Evolutionary conservation across 495 filamentous ascomycete genomes (phyloP).

Genomic region (Penicillium paxilli): DNA sequence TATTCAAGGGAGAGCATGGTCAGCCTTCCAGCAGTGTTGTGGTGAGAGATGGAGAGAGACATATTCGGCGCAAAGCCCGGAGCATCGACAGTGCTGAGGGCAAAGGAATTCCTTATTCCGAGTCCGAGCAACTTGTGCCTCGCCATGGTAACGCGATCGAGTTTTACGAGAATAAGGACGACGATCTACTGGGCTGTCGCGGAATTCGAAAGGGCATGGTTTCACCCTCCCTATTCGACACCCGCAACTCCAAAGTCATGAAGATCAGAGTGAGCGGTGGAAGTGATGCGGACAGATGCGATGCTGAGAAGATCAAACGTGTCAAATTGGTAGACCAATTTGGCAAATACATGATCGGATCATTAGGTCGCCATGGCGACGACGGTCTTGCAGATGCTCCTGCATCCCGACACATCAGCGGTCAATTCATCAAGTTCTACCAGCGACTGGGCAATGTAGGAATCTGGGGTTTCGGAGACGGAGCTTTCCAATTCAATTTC

Average conservation of each 20-base stretch:
- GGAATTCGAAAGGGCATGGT: conserved; percentile 65
- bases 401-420: conserved; percentile 30
- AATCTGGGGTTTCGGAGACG: conserved; percentile 86
- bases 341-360: conserved; percentile 86
- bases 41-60: conserved; percentile 60
- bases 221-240: conserved; percentile 58
- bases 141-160: conserved; percentile 65
- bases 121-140: conserved; percentile 66
- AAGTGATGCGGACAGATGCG: conserved; percentile 53
- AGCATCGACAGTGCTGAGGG: conserved; percentile 56
- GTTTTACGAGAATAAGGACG: conserved; percentile 74
- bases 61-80: conserved; percentile 51
- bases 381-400: conserved; percentile 37
- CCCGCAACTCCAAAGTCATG: conserved; percentile 36
- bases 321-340: conserved; percentile 88
- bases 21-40: conserved; percentile 67
- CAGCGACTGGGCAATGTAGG: conserved; percentile 85
- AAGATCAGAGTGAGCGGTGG: conserved; percentile 51
- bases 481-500: conserved; percentile 93
- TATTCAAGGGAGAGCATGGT: conserved; percentile 65
- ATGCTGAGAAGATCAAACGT: conserved; percentile 68
- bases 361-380: conserved; percentile 51
- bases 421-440: conserved; percentile 81
- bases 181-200: conserved; percentile 37
- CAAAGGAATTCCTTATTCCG: conserved; percentile 51